phyloP scores from a whole-genome alignment of 1,284 basidiomycete genomes.

The Austroboletus niveus region DNA sequence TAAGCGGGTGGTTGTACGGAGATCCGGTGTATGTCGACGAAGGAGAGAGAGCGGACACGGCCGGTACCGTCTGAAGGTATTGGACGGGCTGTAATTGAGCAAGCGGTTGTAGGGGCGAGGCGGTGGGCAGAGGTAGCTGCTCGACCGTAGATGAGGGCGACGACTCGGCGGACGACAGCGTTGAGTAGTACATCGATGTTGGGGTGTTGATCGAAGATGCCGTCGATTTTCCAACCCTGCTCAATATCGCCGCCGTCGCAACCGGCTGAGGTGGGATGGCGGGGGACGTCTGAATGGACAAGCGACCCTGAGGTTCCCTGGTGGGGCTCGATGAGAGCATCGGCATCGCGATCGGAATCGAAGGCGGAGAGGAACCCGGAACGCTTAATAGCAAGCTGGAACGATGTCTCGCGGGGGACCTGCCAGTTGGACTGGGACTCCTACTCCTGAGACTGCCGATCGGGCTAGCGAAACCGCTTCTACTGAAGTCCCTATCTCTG shows the following conservation, averaged over 20 bases:
- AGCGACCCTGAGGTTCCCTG: constrained; percentile 16
- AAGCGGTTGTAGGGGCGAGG: constrained; percentile 20
- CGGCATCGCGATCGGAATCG: constrained; percentile 16
- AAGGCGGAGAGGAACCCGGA: constrained; percentile 33
- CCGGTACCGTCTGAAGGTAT: constrained; percentile 22
- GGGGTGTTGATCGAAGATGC: constrained; percentile 39
- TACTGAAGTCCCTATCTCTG: constrained; percentile 22
- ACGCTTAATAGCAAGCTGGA: constrained; percentile 46
- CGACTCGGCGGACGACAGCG: constrained; percentile 33
- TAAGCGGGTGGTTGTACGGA: constrained; percentile 22
- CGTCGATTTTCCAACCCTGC: constrained; percentile 21
- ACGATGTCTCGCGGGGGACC: constrained; percentile 31
- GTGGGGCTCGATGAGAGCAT: constrained; percentile 25
- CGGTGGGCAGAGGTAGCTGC: constrained; percentile 33
- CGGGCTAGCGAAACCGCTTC: constrained; percentile 63
- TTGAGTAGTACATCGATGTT: constrained; percentile 49
- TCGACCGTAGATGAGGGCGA: constrained; percentile 43
- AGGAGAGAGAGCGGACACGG: constrained; percentile 20
- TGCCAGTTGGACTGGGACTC: constrained; percentile 46
- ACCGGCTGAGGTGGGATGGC: not conserved
- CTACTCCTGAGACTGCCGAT: constrained; percentile 67
- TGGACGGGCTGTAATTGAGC: constrained; percentile 21
- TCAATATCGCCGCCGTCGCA: constrained; percentile 2
- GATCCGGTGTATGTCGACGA: constrained; percentile 26
- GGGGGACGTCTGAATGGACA: constrained; percentile 27